These are phyloP conservation scores for Periconia sp. DNA, from an alignment of 2,329 filamentous ascomycete species.

Conservation along the genomic window DNA sequence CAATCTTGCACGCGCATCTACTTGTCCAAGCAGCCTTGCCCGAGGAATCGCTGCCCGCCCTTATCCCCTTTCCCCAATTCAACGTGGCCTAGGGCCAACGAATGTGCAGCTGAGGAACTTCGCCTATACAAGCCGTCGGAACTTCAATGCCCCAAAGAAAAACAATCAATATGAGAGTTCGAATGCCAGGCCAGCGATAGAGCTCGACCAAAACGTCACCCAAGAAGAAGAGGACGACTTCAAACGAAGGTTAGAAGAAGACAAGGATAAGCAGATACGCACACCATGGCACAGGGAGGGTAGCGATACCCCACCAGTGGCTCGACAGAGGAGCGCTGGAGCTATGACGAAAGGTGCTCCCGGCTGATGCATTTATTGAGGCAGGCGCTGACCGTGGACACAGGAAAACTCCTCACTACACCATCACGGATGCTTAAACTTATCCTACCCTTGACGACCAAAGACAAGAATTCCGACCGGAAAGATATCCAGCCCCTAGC, in stretches of 20 bases:
- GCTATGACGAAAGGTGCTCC: slow-evolving; percentile 69
- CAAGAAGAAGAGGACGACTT: slow-evolving; percentile 55
- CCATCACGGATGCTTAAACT: slow-evolving; percentile 81
- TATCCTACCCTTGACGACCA: slow-evolving; percentile 73
- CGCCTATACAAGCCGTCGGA: slow-evolving; percentile 9
- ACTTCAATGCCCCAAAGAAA: slow-evolving; percentile 21
- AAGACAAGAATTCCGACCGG: slow-evolving; percentile 64
- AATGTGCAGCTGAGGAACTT: slow-evolving; percentile 20
- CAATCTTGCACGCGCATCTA: slow-evolving; percentile 23
- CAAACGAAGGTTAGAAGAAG: slow-evolving; percentile 48
- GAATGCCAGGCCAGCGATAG: slow-evolving; percentile 44
- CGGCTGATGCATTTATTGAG: neutral
- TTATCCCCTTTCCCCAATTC: slow-evolving; percentile 3
- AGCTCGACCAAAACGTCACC: slow-evolving; percentile 53
- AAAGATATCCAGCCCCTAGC: slow-evolving; percentile 84
- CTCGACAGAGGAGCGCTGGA: slow-evolving; percentile 56
- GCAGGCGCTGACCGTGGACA: slow-evolving; percentile 2
- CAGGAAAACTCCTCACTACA: slow-evolving; percentile 80
- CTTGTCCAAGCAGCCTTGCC: slow-evolving; percentile 18
- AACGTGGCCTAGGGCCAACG: neutral
- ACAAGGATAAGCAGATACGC: slow-evolving; percentile 63
- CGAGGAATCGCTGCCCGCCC: slow-evolving; percentile 12
- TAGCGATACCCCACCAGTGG: slow-evolving; percentile 63
- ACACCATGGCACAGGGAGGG: slow-evolving; percentile 72
- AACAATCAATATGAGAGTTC: slow-evolving; percentile 34